Percentiles rank a stretch among this genome's conserved stretches.
Evolutionary conservation across 768 basidiomycete genomes (phyloP).

Genomic region (Pisolithus sp.): DNA sequence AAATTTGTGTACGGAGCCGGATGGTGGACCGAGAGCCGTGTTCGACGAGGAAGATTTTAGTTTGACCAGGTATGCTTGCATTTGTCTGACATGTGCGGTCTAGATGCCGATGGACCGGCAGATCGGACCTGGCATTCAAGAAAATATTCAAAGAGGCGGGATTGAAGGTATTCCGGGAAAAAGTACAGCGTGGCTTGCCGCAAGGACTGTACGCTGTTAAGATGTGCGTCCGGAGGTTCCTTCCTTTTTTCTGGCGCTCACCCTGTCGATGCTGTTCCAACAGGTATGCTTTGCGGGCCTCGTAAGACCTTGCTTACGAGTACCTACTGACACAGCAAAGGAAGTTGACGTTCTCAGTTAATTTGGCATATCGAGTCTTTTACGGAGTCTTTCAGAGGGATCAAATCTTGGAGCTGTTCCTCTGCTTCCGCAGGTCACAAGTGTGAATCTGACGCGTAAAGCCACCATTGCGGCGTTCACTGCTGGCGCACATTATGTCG

Average conservation of each 20-base stretch:
- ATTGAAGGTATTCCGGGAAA: constrained; percentile 61
- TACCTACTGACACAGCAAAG: too few relatives aligned
- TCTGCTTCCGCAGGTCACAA: neutral
- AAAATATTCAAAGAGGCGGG: constrained; percentile 68
- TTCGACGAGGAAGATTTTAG: constrained; percentile 89
- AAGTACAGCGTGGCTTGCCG: constrained; percentile 80
- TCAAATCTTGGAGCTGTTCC: too few relatives aligned
- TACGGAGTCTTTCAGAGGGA: too few relatives aligned
- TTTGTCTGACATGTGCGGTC: neutral
- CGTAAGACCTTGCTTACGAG: too few relatives aligned
- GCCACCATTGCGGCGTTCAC: neutral
- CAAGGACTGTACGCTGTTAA: constrained; percentile 77
- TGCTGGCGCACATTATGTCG: too few relatives aligned
- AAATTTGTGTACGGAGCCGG: constrained; percentile 65
- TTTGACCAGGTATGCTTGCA: constrained; percentile 58
- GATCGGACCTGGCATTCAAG: constrained; percentile 83
- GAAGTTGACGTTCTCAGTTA: too few relatives aligned
- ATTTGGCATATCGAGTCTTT: too few relatives aligned
- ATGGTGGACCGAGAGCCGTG: constrained; percentile 44
- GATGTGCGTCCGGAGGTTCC: constrained; percentile 47
- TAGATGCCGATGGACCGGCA: constrained; percentile 25
- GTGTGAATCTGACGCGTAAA: neutral
- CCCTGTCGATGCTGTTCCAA: neutral
- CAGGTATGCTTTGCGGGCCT: too few relatives aligned
- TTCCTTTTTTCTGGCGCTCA: neutral